Percentiles rank a stretch among this genome's conserved stretches.
These are phyloP conservation scores for Pythium aphanidermatum DNA, from an alignment of 352 stramenopile genomes.

Conservation along the genomic window DNA sequence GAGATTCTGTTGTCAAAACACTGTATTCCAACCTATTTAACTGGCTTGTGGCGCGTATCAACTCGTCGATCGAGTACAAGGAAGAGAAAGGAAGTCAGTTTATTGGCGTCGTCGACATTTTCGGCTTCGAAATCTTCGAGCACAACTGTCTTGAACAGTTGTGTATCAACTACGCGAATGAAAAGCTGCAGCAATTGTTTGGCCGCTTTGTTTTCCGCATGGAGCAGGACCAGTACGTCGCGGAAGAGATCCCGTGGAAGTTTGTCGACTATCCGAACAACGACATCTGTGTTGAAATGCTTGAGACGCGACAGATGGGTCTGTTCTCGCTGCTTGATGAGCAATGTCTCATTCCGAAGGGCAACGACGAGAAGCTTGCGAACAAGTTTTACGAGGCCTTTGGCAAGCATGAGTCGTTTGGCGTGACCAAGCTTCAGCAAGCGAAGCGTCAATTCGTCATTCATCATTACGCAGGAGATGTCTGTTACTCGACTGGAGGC, in stretches of 20 bases:
- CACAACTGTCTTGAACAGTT: slow-evolving; percentile 90
- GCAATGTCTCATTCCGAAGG: slow-evolving; percentile 76
- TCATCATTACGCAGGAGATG: slow-evolving; percentile 79
- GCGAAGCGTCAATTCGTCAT: slow-evolving; percentile 82
- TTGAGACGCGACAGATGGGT: slow-evolving; percentile 69
- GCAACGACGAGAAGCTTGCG: slow-evolving; percentile 77
- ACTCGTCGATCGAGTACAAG: slow-evolving; percentile 86
- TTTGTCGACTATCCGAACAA: slow-evolving; percentile 89
- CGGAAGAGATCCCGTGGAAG: slow-evolving; percentile 84
- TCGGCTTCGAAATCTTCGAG: slow-evolving; percentile 89
- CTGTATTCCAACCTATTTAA: slow-evolving; percentile 89
- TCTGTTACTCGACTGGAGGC: slow-evolving; percentile 72
- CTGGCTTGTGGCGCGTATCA: slow-evolving; percentile 94
- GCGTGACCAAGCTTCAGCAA: slow-evolving; percentile 65
- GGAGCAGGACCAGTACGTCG: slow-evolving; percentile 80
- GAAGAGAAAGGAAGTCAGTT: slow-evolving; percentile 66
- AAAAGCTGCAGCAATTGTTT: slow-evolving; percentile 86
- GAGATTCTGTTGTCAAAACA: slow-evolving; percentile 84
- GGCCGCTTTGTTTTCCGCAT: slow-evolving; percentile 77
- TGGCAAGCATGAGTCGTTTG: slow-evolving; percentile 58
- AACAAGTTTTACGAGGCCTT: slow-evolving; percentile 80
- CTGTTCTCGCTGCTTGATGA: slow-evolving; percentile 83
- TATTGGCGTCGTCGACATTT: slow-evolving; percentile 90
- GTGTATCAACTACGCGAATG: slow-evolving; percentile 88
- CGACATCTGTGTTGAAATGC: slow-evolving; percentile 65